Base-by-base conservation (phyloP, 768 basidiomycete species). In the Trichaptum fuscoviolaceum region DNA sequence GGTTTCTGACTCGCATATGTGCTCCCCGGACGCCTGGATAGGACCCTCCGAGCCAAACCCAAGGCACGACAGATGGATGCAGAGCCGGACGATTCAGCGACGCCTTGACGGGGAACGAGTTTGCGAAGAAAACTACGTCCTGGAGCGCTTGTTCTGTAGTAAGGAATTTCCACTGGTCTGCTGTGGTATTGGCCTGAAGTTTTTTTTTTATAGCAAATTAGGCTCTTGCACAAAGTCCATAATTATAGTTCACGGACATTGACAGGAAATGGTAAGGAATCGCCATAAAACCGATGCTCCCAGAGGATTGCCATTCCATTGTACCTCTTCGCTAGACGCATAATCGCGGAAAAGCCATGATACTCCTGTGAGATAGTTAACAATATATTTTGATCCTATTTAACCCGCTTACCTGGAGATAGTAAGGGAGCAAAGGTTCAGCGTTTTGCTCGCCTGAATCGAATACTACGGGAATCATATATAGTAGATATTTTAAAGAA, bases 391-490 rank as follows among this genome's bases (percentile, higher is more conserved):
- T 64, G 23, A 58, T 8, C 30, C 20, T 58, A 63, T 24, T 61
- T 10, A 7, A 52, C 24, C n/a, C 42, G 57, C 69, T 24, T 62
- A 77, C 81, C 70, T 81, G 80, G n/a, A 83, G 73, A 67, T 83
- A 84, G 69, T 83, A 84, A 1, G 81, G 80, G 7, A 83, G 69
- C 23, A 84, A 71, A 0, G 82, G 82, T 58, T 77, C 81, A 0
- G 82, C 83, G 64, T 83, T 76, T 64, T 83, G 82, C 71, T 84
- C 83, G 25, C 83, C 83, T 1, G 82, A 83, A 70, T 84, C 83
- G 69, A 83, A 84, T 18, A 83, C 83, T 84, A n/a, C n/a, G n/a
- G n/a, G 57, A 18, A n/a, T 6, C 26, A 5, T 15, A 35, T 25
- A 25, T 52, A 20, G 15, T 20, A 35, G 20, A 10, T 34, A 25